Conservation (phyloP, 495 filamentous ascomycete genomes). For the Lasiosphaeriaceae sp. region DNA sequence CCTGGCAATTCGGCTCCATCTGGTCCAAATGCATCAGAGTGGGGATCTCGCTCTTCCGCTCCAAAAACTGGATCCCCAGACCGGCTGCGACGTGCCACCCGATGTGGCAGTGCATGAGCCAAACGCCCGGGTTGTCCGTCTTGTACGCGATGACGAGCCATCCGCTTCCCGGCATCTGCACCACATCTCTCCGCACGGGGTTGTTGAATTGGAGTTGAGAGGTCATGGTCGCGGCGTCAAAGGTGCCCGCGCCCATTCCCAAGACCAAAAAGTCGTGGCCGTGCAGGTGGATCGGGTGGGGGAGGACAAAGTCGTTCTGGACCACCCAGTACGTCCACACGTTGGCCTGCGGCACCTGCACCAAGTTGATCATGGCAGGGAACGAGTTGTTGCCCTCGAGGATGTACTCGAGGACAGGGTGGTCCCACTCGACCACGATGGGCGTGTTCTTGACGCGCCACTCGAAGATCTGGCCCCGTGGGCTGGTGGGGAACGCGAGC, state of each 20-base stretch:
- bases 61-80: constrained; percentile 45
- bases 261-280: constrained; percentile 58
- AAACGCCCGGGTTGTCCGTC: constrained; percentile 44
- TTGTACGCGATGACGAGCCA: constrained; percentile 42
- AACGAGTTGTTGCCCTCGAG: constrained; percentile 28
- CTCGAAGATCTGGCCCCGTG: constrained; percentile 22
- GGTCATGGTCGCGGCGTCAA: constrained; percentile 20
- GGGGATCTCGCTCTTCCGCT: constrained; percentile 35
- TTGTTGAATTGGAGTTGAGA: constrained; percentile 36
- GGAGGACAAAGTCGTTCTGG: constrained; percentile 25
- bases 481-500: constrained; percentile 7
- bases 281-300: constrained; percentile 55
- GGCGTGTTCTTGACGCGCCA: constrained; percentile 32
- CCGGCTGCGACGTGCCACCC: constrained; percentile 50
- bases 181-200: constrained; percentile 30
- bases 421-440: constrained; percentile 33
- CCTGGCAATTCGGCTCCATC: constrained; percentile 35
- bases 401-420: constrained; percentile 31
- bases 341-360: constrained; percentile 25
- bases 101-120: constrained; percentile 48
- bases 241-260: constrained; percentile 40
- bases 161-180: constrained; percentile 35
- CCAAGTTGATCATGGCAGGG: constrained; percentile 27
- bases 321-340: constrained; percentile 35
- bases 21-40: constrained; percentile 28